Conservation (phyloP, 352 stramenopile genomes). For the Peronospora farinosa region DNA sequence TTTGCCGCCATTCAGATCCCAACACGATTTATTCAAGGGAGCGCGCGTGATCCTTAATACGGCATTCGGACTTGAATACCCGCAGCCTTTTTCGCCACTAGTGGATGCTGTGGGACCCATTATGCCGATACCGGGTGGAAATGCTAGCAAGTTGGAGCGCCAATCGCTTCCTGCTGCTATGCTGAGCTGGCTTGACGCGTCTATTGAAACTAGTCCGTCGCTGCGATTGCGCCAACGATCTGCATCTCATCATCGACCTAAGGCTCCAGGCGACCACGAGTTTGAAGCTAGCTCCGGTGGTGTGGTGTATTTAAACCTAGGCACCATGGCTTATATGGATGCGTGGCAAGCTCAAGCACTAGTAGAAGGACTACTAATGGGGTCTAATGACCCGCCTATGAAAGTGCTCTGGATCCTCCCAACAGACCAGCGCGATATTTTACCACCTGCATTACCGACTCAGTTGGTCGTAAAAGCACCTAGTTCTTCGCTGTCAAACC, state of each 20-base stretch:
- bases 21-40: conserved; percentile 86
- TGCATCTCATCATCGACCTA: conserved; percentile 14
- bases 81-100: conserved; percentile 67
- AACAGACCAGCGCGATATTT: conserved; percentile 59
- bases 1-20: conserved; percentile 64
- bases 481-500: conserved; percentile 43
- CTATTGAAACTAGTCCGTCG: conserved; percentile 14
- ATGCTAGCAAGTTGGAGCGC: conserved; percentile 28
- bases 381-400: conserved; percentile 30
- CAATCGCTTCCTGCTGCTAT: conserved; percentile 30
- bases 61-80: conserved; percentile 80
- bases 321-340: conserved; percentile 77
- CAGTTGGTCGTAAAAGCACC: conserved; percentile 64
- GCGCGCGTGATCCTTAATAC: conserved; percentile 83
- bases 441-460: conserved; percentile 44
- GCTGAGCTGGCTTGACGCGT: conserved; percentile 36
- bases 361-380: conserved; percentile 53
- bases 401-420: conserved; percentile 78
- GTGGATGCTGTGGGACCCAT: conserved; percentile 75
- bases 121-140: conserved; percentile 38
- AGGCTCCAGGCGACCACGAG: conserved; percentile 10
- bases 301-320: conserved; percentile 73
- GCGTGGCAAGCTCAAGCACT: conserved; percentile 71
- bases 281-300: conserved; percentile 15
- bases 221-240: conserved; percentile 27